Percentiles rank a stretch among this genome's conserved stretches.
Evolutionary conservation across 495 filamentous ascomycete species (phyloP).

Genomic region (Penicillium pancosmium): DNA sequence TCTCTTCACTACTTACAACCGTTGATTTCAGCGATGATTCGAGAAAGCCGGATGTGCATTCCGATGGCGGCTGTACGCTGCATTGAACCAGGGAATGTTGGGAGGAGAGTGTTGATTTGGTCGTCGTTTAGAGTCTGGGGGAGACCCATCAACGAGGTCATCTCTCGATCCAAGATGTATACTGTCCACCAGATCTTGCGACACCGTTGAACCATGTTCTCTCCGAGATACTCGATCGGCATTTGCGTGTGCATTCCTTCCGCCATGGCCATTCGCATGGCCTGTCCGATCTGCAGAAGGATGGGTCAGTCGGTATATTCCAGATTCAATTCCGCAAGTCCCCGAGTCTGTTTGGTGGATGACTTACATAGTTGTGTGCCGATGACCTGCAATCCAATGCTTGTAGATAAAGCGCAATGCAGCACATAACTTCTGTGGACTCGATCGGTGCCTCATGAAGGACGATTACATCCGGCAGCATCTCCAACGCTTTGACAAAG

Average conservation of each 20-base stretch:
- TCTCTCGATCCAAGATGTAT: conserved; percentile 48
- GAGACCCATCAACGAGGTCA: conserved; percentile 49
- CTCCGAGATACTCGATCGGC: conserved; percentile 37
- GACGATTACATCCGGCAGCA: conserved; percentile 39
- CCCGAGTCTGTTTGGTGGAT: not conserved
- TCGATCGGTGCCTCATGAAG: conserved; percentile 39
- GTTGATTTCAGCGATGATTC: conserved; percentile 44
- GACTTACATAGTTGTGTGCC: conserved; percentile 42
- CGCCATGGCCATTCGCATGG: conserved; percentile 44
- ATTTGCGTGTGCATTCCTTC: conserved; percentile 50
- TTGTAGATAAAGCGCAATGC: conserved; percentile 45
- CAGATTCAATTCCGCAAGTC: not conserved
- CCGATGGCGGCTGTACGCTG: conserved; percentile 38
- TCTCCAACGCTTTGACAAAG: conserved; percentile 43
- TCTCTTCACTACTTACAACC: conserved; percentile 31
- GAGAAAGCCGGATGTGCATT: conserved; percentile 47
- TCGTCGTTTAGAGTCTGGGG: conserved; percentile 43
- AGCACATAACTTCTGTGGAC: conserved; percentile 47
- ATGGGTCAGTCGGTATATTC: not conserved
- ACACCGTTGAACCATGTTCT: conserved; percentile 37
- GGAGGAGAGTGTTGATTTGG: conserved; percentile 40
- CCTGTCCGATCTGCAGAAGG: conserved; percentile 43
- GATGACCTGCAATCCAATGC: conserved; percentile 40
- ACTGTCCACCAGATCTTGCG: conserved; percentile 51
- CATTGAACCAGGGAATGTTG: conserved; percentile 33